phyloP scores from a whole-genome alignment of 257 asterid species.

The Gynochthodes officinalis region DNA sequence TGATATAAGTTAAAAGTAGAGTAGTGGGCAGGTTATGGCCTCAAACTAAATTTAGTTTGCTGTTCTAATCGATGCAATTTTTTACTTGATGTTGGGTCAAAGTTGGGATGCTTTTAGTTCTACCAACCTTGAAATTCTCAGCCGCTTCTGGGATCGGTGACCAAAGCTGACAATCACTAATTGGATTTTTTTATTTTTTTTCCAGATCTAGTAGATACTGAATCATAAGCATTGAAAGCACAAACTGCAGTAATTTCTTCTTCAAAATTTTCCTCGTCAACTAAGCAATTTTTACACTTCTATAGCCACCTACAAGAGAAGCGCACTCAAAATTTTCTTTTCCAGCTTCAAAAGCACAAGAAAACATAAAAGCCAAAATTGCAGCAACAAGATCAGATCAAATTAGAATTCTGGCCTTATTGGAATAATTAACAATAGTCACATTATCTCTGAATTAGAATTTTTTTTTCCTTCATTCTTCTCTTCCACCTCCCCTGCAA shows the following conservation, averaged over 20 bases:
- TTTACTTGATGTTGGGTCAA: neutral
- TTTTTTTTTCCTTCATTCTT: slow-evolving; percentile 25
- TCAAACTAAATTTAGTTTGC: neutral
- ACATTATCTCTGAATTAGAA: slow-evolving; percentile 39
- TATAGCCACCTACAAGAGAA: slow-evolving; percentile 31
- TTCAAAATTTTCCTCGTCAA: slow-evolving; percentile 45
- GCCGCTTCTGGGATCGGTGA: no score
- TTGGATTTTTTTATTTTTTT: no score
- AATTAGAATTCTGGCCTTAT: slow-evolving; percentile 12
- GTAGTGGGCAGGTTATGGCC: neutral
- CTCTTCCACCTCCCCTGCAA: slow-evolving; percentile 43
- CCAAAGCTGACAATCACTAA: no score
- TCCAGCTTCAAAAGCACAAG: slow-evolving; percentile 23
- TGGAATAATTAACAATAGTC: neutral
- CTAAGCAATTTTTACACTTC: slow-evolving; percentile 51
- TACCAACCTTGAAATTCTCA: no score
- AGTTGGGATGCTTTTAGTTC: no score
- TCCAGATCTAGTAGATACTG: neutral
- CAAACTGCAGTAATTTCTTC: slow-evolving; percentile 27
- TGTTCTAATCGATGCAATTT: no score
- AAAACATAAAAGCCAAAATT: slow-evolving; percentile 11
- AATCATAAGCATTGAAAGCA: neutral
- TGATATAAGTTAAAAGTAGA: neutral
- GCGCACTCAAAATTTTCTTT: slow-evolving; percentile 23
- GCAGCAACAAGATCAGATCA: slow-evolving; percentile 19